Percentiles rank a stretch among this genome's conserved stretches.
These are phyloP conservation scores for Benincasa hispida DNA, from an alignment of 306 rosid genomes.

Conservation along the genomic window DNA sequence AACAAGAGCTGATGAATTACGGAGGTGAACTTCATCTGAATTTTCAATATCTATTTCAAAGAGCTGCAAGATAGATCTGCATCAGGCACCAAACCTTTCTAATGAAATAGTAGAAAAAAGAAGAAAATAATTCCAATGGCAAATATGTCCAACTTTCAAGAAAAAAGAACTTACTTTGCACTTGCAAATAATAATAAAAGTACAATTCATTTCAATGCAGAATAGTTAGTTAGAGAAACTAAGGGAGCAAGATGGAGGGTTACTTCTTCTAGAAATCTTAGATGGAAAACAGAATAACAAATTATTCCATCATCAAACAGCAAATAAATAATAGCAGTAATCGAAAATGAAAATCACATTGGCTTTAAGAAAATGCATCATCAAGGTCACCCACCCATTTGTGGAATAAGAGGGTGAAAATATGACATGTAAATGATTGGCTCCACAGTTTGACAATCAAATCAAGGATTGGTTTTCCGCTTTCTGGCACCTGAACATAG, in stretches of 20 bases:
- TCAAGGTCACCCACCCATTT: conserved; percentile 69
- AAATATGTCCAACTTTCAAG: not conserved
- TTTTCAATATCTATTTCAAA: conserved; percentile 78
- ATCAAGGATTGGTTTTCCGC: conserved; percentile 76
- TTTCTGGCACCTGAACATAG: conserved; percentile 60
- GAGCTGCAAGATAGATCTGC: conserved; percentile 36
- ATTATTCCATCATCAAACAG: not conserved
- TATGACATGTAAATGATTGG: conserved; percentile 92
- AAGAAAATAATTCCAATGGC: not conserved
- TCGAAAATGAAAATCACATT: conserved; percentile 5
- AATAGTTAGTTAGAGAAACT: not conserved
- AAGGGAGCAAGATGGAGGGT: not conserved
- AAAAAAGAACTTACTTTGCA: not conserved
- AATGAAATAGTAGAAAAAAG: conserved; percentile 4
- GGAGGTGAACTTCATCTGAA: conserved; percentile 88
- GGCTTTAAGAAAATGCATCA: not conserved
- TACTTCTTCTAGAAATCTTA: not conserved
- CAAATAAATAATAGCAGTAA: conserved; percentile 2
- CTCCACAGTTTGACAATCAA: conserved; percentile 93
- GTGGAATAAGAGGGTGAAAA: conserved; percentile 80
- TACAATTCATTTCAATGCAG: not conserved
- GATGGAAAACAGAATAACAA: not conserved
- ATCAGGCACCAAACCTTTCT: not conserved
- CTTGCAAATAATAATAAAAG: not conserved
- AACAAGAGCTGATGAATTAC: conserved; percentile 92